Conservation (phyloP, 495 filamentous ascomycete genomes). For the Aspergillus funiculosus region DNA sequence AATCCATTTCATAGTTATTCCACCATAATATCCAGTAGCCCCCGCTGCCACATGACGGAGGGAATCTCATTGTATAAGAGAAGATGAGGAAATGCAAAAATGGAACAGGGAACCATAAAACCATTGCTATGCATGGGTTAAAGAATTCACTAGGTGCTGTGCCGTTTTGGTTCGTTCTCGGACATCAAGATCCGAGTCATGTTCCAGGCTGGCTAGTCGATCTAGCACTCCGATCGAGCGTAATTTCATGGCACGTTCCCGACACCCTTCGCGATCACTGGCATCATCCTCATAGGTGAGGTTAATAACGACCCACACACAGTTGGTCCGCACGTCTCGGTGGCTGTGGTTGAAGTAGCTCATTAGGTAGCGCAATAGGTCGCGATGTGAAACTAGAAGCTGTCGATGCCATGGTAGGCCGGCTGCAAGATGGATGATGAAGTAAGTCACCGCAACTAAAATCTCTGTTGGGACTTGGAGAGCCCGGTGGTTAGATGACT, state of each 20-base stretch:
- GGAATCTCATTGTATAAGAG: background rate
- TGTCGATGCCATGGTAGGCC: conserved; percentile 69
- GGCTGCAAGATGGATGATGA: conserved; percentile 82
- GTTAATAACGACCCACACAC: conserved; percentile 78
- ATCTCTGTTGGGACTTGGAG: conserved; percentile 61
- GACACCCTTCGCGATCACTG: conserved; percentile 53
- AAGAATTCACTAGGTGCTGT: conserved; percentile 54
- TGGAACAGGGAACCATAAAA: conserved; percentile 2
- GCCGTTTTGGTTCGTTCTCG: conserved; percentile 78
- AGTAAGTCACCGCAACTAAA: conserved; percentile 63
- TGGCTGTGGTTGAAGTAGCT: conserved; percentile 61
- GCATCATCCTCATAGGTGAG: conserved; percentile 73
- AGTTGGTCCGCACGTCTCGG: conserved; percentile 62
- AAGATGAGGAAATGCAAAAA: background rate
- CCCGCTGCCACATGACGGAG: no score
- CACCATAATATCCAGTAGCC: no score
- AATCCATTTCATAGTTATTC: no score
- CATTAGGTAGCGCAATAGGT: conserved; percentile 47
- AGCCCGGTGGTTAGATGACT: conserved; percentile 23
- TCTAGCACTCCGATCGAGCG: conserved; percentile 64
- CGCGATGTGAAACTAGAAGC: conserved; percentile 59
- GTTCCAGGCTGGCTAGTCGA: conserved; percentile 56
- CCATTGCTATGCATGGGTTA: conserved; percentile 23
- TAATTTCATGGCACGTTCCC: conserved; percentile 60
- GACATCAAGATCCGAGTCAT: conserved; percentile 78